Evolutionary conservation across 352 stramenopile species (phyloP), one percentile per base, ranked within the genome.

Genomic region (Globisporangium solare): DNA sequence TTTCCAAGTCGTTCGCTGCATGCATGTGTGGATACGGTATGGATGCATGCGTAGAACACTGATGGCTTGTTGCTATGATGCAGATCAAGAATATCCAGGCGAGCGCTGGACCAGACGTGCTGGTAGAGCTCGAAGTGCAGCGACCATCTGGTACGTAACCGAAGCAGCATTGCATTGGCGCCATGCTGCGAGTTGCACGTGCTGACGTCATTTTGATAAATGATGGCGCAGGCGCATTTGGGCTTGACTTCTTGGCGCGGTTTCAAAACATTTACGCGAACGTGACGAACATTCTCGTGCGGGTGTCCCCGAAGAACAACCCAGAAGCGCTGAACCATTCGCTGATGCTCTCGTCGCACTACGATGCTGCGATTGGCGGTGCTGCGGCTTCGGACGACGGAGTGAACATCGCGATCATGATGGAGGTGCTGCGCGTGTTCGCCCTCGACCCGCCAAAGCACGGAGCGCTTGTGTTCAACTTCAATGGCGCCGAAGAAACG

Each of bases 181-280:
- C 37, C 7, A 18, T 39, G 11, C 1, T 52, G 2, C 4, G 11
- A 4, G 51, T 48, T 48, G 51, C 6, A n/a, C 48, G n/a, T 55
- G 47, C 14, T 35, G 27, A 35, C 7, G 10, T n/a, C 2, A 10
- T 35, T 35, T 35, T 59, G 27, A 31, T 45, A 20, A n/a, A n/a
- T 46, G 17, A 40, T 54, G 35, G 2, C 18, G 39, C 35, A 69
- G 71, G 80, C 17, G 81, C 82, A 0, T 92, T 92, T 64, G 82
- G 82, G 5, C 60, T 92, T 27, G 70, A 92, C 58, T 92, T 92
- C 51, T 74, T 89, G 31, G 72, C 75, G 22, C 79, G 86, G 43
- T 92, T 92, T 65, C 82, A 92, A 58, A 92, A 92, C 61, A 87
- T 92, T 56, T 92, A 92, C 67, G 77, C 82, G 41, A 92, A 92